Base-by-base conservation (phyloP, 2,329 filamentous ascomycete species). In the Beauveria pseudobassiana region DNA sequence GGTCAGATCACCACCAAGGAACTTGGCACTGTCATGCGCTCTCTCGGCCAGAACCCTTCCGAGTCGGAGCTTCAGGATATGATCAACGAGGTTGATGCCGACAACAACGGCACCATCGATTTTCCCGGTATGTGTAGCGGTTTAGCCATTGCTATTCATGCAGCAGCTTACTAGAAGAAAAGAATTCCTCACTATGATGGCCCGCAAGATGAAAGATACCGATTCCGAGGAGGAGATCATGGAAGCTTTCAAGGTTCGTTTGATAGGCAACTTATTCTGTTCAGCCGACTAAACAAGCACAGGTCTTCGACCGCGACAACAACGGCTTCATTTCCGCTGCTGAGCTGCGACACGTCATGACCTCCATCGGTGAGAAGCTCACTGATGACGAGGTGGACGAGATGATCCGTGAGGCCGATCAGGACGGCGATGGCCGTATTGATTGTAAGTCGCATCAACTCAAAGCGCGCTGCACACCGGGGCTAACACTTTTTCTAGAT, bases 151-250 rank as follows among this genome's bases (percentile, higher is more conserved):
- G 40, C 12, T 42, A 26, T 14, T 14, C 3, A 3, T 12, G 14
- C 30, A 46, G n/a, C 42, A 26, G 42, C 61, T 62, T 46, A 62
- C 43, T 6, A 7, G 30, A 26, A 50, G 8, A 34, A 34, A 26
- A 93, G 90, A 95, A 74, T 95, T 95, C 78, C 81, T 95, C 64
- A 95, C 90, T 66, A 95, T 95, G 90, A 95, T 95, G 90, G 90
- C 90, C 64, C 86, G 90, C 72, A 95, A 95, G 81, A 95, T 95
- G 90, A 93, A 93, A 82, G 90, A 93, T 71, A 95, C 90, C 68
- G 90, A 95, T 73, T 93, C 90, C 54, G 90, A 95, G 78, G 90
- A 95, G 78, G 90, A 95, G 76, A 95, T 95, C 69, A 86, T 90
- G 70, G 90, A 93, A 76, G 90, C 90, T 16, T 93, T 93, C 85